phyloP scores from a whole-genome alignment of 2,329 filamentous ascomycete species.

The Trichoderma endophyticum region DNA sequence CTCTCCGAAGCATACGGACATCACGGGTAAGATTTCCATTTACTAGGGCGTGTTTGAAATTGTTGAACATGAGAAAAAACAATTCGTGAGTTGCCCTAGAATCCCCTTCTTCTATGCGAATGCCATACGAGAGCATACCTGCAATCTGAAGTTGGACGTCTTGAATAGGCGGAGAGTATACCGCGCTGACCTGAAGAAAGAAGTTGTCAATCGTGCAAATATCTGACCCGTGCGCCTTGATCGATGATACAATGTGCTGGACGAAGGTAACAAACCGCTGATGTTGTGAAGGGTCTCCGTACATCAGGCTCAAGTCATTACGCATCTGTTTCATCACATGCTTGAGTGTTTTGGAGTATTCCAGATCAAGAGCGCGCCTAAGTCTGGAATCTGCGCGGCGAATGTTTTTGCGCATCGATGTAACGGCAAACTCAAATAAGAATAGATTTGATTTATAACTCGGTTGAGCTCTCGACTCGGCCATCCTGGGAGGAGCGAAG shows the following conservation, averaged over 20 bases:
- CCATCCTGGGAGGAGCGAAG: conserved; percentile 42
- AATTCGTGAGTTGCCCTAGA: conserved; percentile 45
- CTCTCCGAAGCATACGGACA: conserved; percentile 42
- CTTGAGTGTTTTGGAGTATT: conserved; percentile 44
- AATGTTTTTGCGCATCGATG: conserved; percentile 49
- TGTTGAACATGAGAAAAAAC: conserved; percentile 57
- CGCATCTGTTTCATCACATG: conserved; percentile 54
- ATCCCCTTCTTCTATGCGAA: conserved; percentile 53
- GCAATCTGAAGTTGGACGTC: conserved; percentile 57
- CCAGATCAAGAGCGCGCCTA: conserved; percentile 37
- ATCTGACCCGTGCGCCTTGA: conserved; percentile 52
- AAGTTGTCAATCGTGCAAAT: conserved; percentile 54
- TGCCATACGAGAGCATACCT: conserved; percentile 53
- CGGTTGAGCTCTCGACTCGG: conserved; percentile 37
- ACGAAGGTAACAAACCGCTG: conserved; percentile 49
- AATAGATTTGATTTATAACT: conserved; percentile 48
- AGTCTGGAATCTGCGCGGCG: conserved; percentile 37
- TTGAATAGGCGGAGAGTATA: conserved; percentile 53
- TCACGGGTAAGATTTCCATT: conserved; percentile 49
- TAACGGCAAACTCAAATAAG: conserved; percentile 48
- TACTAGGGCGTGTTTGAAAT: conserved; percentile 53
- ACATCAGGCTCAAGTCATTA: conserved; percentile 43
- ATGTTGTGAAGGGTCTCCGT: conserved; percentile 41
- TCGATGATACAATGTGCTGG: conserved; percentile 49
- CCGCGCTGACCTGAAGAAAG: conserved; percentile 54